A percentile compares a stretch with the other conserved stretches of the same genome.
Conservation (phyloP, 108 stramenopile genomes). For the Nannochloropsis oceanica region DNA sequence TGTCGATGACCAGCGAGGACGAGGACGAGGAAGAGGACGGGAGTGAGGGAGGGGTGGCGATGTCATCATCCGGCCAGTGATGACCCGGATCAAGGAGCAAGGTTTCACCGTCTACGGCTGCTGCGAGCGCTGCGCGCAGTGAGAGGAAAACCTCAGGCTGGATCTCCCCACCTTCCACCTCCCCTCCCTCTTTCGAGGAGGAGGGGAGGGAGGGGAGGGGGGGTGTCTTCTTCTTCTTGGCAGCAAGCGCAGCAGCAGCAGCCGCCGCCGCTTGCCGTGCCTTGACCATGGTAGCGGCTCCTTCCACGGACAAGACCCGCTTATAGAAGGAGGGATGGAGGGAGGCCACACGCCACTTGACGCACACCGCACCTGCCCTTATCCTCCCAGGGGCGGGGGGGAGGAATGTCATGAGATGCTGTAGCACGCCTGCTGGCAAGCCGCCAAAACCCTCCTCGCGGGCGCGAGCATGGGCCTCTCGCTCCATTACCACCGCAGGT, state of each 20-base stretch:
- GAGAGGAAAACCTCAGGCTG: neutral
- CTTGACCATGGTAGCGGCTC: neutral
- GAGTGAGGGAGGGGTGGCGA: neutral
- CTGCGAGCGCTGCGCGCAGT: neutral
- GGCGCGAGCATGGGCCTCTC: conserved; percentile 11
- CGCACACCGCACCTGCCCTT: conserved; percentile 3
- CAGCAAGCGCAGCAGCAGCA: neutral
- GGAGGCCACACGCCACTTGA: conserved; percentile 8
- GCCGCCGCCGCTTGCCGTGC: neutral
- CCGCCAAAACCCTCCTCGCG: conserved; percentile 8
- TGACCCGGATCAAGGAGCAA: conserved; percentile 26
- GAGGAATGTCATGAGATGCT: neutral
- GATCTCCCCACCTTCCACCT: neutral
- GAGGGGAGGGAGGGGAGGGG: neutral
- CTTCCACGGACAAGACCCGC: neutral
- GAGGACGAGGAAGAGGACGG: neutral
- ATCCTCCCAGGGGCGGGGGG: neutral
- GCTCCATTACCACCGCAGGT: conserved; percentile 8
- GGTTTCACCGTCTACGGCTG: conserved; percentile 11
- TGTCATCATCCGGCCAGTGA: conserved; percentile 14
- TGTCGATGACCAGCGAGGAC: conserved; percentile 1
- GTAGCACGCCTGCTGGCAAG: conserved; percentile 15
- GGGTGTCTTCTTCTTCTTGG: neutral
- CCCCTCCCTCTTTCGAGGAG: neutral
- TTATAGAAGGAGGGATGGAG: conserved; percentile 11